Base-by-base conservation (phyloP, 257 asterid species). In the Solanum okadae region DNA sequence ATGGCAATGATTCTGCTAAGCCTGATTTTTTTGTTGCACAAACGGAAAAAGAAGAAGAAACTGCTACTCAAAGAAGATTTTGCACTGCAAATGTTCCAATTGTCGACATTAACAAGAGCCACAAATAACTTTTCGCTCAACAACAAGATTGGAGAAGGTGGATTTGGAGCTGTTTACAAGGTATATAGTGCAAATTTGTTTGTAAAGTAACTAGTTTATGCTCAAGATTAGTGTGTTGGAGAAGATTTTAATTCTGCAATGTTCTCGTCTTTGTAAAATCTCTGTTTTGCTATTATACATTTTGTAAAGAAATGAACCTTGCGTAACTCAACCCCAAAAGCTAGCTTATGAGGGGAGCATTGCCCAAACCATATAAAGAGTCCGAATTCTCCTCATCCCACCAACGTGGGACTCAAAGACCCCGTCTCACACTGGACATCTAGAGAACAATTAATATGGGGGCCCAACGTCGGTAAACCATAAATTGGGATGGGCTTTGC, bases 91-190 rank as follows among this genome's bases (percentile, higher is more conserved):
- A 44, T 76, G 35, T 90, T 90, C 40, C 87, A 89, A 37, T 63
- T 90, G 10, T 20, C 63, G 25, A 84, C 92, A 40, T 46, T 90
- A 83, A 33, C 34, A 56, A 85, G 85, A 22, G 92, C 92, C 79
- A 90, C 92, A 2, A 65, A 78, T 25, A 84, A 87, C 82, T 90
- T 89, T 83, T 83, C 72, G 23, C 11, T 83, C 72, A 29, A 52
- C 20, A 83, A 83, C 49, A 83, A 52, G 49, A 83, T 83, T 49
- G 86, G 91, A 77, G 87, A 90, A 73, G 91, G 91, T 84, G 91
- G 91, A 40, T 90, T 78, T 78, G 91, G 91, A 70, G 82, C 91
- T 68, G 91, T 90, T 76, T 90, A 90, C 72, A 90, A 88, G 91
- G 92, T 90, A 88, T 18, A 12, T 6, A 67, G 29, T 4, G 6